These are phyloP conservation scores for Seiridium cupressi DNA, from an alignment of 2,329 filamentous ascomycete species.

Conservation along the genomic window DNA sequence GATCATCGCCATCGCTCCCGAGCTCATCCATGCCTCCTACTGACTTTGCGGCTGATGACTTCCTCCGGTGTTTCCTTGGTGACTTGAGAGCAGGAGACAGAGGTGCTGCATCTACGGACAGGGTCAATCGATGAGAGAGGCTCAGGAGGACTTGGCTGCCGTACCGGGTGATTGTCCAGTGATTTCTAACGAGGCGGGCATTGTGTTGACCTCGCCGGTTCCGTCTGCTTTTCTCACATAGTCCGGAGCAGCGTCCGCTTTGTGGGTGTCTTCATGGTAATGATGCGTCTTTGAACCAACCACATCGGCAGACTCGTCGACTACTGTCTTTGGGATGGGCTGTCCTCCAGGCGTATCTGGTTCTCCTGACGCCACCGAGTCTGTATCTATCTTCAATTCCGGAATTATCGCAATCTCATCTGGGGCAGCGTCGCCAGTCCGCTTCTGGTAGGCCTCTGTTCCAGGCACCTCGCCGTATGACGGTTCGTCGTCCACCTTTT, in stretches of 20 bases:
- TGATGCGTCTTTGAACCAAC: conserved; percentile 41
- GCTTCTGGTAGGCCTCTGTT: conserved; percentile 54
- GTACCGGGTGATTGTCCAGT: conserved; percentile 31
- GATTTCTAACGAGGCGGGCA: conserved; percentile 23
- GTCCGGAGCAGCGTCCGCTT: conserved; percentile 53
- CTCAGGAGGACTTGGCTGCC: conserved; percentile 33
- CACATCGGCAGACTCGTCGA: conserved; percentile 49
- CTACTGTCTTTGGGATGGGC: conserved; percentile 49
- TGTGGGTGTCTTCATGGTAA: conserved; percentile 43
- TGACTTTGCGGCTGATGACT: conserved; percentile 25
- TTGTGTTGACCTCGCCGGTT: conserved; percentile 27
- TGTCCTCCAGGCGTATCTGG: conserved; percentile 32
- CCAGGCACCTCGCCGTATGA: conserved; percentile 62
- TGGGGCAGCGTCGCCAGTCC: conserved; percentile 56
- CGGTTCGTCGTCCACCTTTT: conserved; percentile 56
- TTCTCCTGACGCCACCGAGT: conserved; percentile 22
- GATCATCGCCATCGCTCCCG: conserved; percentile 23
- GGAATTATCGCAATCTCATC: conserved; percentile 56
- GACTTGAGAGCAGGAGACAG: conserved; percentile 24
- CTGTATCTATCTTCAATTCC: conserved; percentile 26
- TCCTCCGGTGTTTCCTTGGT: conserved; percentile 21
- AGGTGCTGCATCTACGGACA: conserved; percentile 31
- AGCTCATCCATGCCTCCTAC: conserved; percentile 23
- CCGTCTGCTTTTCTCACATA: conserved; percentile 41
- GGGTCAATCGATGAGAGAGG: conserved; percentile 32